Percentiles rank a stretch among this genome's conserved stretches.
Conservation (phyloP, 306 rosid genomes). For the Dryas alaskensis region DNA sequence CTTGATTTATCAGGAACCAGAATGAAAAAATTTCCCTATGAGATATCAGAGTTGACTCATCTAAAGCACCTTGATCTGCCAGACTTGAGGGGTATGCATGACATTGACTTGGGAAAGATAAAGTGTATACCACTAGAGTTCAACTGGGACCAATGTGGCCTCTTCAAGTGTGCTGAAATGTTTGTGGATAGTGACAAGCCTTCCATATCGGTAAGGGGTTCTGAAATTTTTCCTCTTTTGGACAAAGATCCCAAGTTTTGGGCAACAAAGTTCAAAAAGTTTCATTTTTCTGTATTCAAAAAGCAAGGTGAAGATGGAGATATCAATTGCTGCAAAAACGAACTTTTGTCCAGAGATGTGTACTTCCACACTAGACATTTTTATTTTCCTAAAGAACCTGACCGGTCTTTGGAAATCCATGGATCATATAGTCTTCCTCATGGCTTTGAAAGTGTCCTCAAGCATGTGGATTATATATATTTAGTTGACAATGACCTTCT, state of each 20-base stretch:
- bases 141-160: conserved; percentile 24
- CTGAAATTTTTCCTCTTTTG: conserved; percentile 12
- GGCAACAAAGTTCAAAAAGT: background rate
- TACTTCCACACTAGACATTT: background rate
- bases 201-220: conserved; percentile 20
- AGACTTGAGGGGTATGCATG: background rate
- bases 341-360: conserved; percentile 8
- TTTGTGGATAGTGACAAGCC: background rate
- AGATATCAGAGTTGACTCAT: conserved; percentile 5
- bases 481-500: conserved; percentile 27
- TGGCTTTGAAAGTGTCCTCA: conserved; percentile 8
- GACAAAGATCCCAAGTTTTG: conserved; percentile 16
- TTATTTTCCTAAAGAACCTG: background rate
- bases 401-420: conserved; percentile 11
- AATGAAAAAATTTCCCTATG: conserved; percentile 23
- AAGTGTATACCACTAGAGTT: conserved; percentile 24
- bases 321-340: background rate
- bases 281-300: conserved; percentile 17
- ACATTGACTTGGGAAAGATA: conserved; percentile 18
- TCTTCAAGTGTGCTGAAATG: conserved; percentile 4
- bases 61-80: conserved; percentile 32
- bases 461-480: conserved; percentile 4
- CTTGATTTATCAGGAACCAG: conserved; percentile 29
- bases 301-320: conserved; percentile 16
- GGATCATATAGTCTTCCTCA: conserved; percentile 23